phyloP scores from a whole-genome alignment of 495 filamentous ascomycete genomes.

The Penicillium riverlandense region DNA sequence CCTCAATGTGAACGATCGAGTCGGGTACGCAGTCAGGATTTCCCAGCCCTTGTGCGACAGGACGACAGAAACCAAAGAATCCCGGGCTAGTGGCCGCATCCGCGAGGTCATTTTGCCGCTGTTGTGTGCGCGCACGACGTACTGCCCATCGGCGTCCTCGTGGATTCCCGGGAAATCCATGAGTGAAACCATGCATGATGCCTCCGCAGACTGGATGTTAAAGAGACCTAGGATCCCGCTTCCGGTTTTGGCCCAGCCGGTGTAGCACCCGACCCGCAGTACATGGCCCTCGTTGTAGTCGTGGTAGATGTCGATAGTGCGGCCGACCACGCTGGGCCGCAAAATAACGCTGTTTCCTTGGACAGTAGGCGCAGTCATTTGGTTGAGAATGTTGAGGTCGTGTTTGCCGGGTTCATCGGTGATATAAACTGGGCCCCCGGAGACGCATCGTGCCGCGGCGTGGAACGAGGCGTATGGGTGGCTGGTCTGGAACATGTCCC shows the following conservation, averaged over 20 bases:
- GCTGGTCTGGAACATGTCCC: conserved; percentile 98
- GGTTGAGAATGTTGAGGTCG: conserved; percentile 60
- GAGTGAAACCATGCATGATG: conserved; percentile 62
- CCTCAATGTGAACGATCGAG: conserved; percentile 44
- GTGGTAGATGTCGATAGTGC: conserved; percentile 63
- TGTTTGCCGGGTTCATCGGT: conserved; percentile 84
- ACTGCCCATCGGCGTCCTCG: conserved; percentile 31
- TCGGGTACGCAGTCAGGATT: conserved; percentile 68
- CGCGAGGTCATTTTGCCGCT: conserved; percentile 56
- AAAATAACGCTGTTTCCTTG: conserved; percentile 68
- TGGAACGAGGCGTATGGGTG: conserved; percentile 76
- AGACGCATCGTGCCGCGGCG: conserved; percentile 81
- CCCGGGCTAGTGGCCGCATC: conserved; percentile 27
- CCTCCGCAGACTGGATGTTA: conserved; percentile 54
- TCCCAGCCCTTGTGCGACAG: conserved; percentile 66
- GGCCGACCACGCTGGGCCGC: conserved; percentile 63
- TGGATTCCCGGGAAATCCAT: conserved; percentile 64
- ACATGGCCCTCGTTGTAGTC: conserved; percentile 64
- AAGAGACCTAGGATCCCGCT: conserved; percentile 78
- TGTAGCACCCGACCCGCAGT: conserved; percentile 73
- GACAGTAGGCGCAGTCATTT: conserved; percentile 67
- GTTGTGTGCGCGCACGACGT: conserved; percentile 64
- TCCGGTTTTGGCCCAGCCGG: conserved; percentile 54
- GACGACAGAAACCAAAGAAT: conserved; percentile 48
- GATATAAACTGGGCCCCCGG: conserved; percentile 87